Evolutionary conservation across 2,329 filamentous ascomycete species (phyloP), one percentile per base, ranked within the genome.

Genomic region (Venturia carpophila): DNA sequence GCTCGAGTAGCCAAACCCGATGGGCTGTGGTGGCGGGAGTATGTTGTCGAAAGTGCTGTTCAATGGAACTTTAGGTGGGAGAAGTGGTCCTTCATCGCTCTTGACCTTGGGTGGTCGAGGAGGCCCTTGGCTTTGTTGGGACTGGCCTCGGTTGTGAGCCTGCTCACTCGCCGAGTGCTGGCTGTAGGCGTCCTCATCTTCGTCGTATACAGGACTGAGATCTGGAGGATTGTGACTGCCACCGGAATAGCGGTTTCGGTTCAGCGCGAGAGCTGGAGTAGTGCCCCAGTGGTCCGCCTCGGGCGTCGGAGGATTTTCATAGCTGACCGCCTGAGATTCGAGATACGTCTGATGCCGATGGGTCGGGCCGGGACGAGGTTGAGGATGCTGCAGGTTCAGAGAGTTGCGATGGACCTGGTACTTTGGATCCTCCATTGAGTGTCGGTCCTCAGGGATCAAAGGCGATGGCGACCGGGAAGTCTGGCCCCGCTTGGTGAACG

Each of bases 361-460:
- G 0, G 87, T 90, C 65, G 89, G 86, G 0, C 89, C 89, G 21
- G 84, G 86, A 37, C 88, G 81, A 10, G 90, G 90, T 73, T 92
- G 89, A 6, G 90, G 90, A 74, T 93, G 90, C 72, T 91, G 86
- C 47, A 93, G 78, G 71, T 91, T 91, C 65, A 92, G 75, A 34
- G 89, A 92, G 76, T 92, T 90, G 69, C 90, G 87, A 73, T 92
- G 88, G 65, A 88, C 89, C 74, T 89, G 87, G 75, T 92, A 92
- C 75, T 92, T 92, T 60, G 89, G 88, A 69, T 92, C 88, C 49
- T 81, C 79, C 68, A 78, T 73, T 45, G 79, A 78, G 5, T 81
- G 82, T 71, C 63, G 34, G 19, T 83, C 80, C 66, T 83, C 83
- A 2, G 82, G 79, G 52, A 83, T 79, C 6, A 84, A 77, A 3